Evolutionary conservation across 305 asterid species (phyloP).

Genomic region (Fraxinus baroniana): DNA sequence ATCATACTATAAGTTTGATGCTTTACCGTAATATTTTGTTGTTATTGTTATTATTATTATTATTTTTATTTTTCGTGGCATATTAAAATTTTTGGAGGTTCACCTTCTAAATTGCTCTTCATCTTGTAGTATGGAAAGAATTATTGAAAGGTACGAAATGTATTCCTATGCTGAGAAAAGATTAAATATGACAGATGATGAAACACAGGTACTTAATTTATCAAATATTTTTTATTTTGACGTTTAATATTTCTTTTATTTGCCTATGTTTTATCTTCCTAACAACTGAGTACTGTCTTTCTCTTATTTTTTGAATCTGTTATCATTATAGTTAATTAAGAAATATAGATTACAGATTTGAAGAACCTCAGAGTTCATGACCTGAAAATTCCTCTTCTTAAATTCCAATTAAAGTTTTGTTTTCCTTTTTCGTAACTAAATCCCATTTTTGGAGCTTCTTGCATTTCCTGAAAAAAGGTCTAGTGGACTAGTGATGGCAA

Average conservation of each 20-base stretch:
- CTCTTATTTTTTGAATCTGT: neutral
- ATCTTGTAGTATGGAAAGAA: constrained; percentile 59
- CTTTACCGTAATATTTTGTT: neutral
- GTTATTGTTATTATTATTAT: too few relatives aligned
- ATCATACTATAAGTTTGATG: neutral
- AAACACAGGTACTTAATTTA: constrained; percentile 41
- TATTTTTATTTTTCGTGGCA: neutral
- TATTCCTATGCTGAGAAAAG: constrained; percentile 44
- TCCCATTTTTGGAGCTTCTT: neutral
- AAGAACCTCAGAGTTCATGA: neutral
- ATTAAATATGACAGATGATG: constrained; percentile 23
- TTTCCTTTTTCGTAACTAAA: too few relatives aligned
- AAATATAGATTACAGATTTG: neutral
- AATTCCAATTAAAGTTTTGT: too few relatives aligned
- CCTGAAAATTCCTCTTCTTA: neutral
- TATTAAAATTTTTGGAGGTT: neutral
- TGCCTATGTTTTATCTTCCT: neutral
- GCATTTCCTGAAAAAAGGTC: neutral
- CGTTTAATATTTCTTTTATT: neutral
- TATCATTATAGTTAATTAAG: neutral
- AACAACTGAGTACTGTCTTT: neutral
- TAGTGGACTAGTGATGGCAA: neutral
- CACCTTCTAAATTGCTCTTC: neutral
- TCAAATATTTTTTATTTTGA: neutral
- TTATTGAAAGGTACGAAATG: constrained; percentile 66